These are phyloP conservation scores for Hygrophoropsis aurantiaca DNA, from an alignment of 768 basidiomycete species.

Conservation along the genomic window DNA sequence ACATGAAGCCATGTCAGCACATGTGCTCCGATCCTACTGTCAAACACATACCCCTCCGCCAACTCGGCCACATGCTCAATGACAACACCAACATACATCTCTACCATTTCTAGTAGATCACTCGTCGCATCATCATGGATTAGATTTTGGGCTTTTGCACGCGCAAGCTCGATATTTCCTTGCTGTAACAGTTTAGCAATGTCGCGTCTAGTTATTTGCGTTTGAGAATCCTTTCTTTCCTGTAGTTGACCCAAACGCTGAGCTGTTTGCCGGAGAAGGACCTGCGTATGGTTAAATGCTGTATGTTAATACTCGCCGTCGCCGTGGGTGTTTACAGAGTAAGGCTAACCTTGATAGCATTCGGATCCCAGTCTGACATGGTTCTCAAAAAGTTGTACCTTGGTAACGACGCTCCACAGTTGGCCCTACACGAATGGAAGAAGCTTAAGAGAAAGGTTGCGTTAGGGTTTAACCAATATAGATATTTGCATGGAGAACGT, in stretches of 20 bases:
- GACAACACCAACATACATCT: constrained; percentile 64
- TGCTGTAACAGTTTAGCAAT: constrained; percentile 66
- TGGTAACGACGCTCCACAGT: too few species aligned
- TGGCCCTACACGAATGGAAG: too few species aligned
- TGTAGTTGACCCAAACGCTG: constrained; percentile 70
- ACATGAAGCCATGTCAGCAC: constrained; percentile 4
- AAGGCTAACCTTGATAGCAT: constrained; percentile 29
- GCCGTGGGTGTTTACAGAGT: not conserved
- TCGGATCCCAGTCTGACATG: constrained; percentile 31
- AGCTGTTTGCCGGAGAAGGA: constrained; percentile 60
- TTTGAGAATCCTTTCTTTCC: constrained; percentile 65
- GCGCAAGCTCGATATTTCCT: constrained; percentile 60
- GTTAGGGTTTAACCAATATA: too few species aligned
- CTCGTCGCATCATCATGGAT: constrained; percentile 61
- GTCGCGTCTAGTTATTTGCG: constrained; percentile 61
- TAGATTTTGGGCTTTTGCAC: constrained; percentile 69
- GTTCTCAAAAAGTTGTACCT: not conserved
- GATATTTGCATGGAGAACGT: too few species aligned
- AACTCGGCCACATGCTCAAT: constrained; percentile 59
- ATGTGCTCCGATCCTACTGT: not conserved
- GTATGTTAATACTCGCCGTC: not conserved
- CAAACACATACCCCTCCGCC: constrained; percentile 41
- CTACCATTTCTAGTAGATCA: constrained; percentile 64
- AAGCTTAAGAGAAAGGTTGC: too few species aligned
- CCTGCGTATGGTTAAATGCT: constrained; percentile 35